These are phyloP conservation scores for Yamadazyma nakazawae DNA, from an alignment of 805 yeast species.

Conservation along the genomic window DNA sequence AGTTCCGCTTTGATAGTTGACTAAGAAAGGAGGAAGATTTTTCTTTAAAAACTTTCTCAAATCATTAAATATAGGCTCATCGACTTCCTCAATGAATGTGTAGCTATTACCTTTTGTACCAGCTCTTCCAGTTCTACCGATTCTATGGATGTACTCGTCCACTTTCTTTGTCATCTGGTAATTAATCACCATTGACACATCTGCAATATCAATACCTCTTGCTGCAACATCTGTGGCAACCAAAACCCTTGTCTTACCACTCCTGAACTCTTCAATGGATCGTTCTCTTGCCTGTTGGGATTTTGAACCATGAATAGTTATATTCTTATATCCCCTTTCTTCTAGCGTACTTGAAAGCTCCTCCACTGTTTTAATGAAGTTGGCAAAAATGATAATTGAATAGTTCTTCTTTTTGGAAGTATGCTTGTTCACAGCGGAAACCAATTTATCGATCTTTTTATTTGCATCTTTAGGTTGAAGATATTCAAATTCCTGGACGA, in stretches of 20 bases:
- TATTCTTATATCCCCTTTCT: constrained; percentile 41
- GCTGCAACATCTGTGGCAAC: constrained; percentile 97
- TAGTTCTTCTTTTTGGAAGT: constrained; percentile 28
- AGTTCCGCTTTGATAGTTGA: constrained; percentile 1
- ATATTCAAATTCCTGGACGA: constrained; percentile 60
- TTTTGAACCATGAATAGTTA: constrained; percentile 78
- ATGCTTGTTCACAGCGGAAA: constrained; percentile 39
- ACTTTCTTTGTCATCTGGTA: constrained; percentile 76
- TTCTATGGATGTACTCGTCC: constrained; percentile 86
- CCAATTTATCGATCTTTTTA: constrained; percentile 41
- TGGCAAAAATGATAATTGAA: constrained; percentile 74
- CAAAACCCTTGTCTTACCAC: constrained; percentile 55
- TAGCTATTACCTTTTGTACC: constrained; percentile 76
- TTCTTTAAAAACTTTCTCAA: constrained; percentile 48
- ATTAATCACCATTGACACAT: constrained; percentile 81
- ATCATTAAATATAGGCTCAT: constrained; percentile 49
- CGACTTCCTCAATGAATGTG: constrained; percentile 64
- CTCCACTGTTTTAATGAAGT: constrained; percentile 73
- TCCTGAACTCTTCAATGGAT: constrained; percentile 60
- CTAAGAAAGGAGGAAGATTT: constrained; percentile 26
- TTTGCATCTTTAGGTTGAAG: constrained; percentile 21
- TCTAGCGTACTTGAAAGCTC: constrained; percentile 50
- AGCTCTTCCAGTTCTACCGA: constrained; percentile 97
- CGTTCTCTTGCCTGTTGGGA: constrained; percentile 80
- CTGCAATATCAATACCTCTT: constrained; percentile 89